Evolutionary conservation across 2,329 filamentous ascomycete genomes (phyloP), one percentile per base, ranked within the genome.

Genomic region (Bisporella sp.): DNA sequence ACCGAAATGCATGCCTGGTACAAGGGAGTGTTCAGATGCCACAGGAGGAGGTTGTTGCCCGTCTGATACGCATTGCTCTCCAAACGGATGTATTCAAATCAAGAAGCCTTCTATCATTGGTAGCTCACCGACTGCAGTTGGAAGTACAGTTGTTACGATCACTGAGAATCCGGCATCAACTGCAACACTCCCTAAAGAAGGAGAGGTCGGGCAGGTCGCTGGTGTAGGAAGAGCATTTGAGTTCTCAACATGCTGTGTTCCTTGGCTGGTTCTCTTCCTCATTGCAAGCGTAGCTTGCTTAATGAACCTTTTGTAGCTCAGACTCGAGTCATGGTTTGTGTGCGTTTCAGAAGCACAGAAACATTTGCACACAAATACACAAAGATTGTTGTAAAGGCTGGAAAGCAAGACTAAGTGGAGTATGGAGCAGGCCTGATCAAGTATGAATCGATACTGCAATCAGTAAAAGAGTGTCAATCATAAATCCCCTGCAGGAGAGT

Each of bases 31-130:
- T 44, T 56, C 61, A 3, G 47, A 28, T 13, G 47, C 54, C n/a
- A 47, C 57, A 13, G 59, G 58, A 6, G 60, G 61, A 29, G 62
- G 59, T 13, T 64, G 62, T 41, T 64, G 62, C 37, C 56, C 55
- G 9, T 51, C 45, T 11, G 45, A 39, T 31, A 54, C 49, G 41
- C 46, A 51, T 31, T 63, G 54, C 41, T 53, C 51, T 35, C 56
- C 52, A 31, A 61, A 62, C 46, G 60, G 59, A 43, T 62, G 61
- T 32, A 51, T 62, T 11, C 41, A 31, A 4, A 12, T 37, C 30
- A 21, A n/a, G 7, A 35, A 30, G 31, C 21, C 12, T 8, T 11
- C 28, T 41, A 13, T 31, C 5, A 46, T 39, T 29, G 48, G 8
- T 1, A 37, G 28, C 29, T n/a, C 41, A 41, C 12, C 39, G 12